These are phyloP conservation scores for Artemisia tridentata DNA, from an alignment of 129 eudicot genomes.

Conservation along the genomic window DNA sequence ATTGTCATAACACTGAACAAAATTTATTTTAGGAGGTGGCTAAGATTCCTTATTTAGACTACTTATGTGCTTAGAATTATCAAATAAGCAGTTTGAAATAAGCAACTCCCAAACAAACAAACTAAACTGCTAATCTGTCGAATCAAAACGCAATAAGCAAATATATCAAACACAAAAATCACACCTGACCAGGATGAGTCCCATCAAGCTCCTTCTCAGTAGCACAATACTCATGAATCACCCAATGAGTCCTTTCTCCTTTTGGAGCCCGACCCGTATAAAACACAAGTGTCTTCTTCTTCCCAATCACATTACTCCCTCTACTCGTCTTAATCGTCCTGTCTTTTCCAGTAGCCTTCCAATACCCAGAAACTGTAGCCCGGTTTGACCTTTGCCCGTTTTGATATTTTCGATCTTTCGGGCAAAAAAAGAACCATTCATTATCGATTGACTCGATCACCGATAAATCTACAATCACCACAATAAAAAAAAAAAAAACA, in stretches of 20 bases:
- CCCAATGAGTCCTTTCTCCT: constrained; percentile 81
- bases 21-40: too few relatives aligned
- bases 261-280: constrained; percentile 81
- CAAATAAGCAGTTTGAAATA: too few relatives aligned
- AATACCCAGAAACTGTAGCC: constrained; percentile 72
- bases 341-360: constrained; percentile 94
- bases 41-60: too few relatives aligned
- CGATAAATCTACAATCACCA: constrained; percentile 50
- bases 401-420: constrained; percentile 82
- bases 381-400: constrained; percentile 73
- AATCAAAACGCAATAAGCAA: too few relatives aligned
- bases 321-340: constrained; percentile 51
- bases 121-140: too few relatives aligned
- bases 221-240: constrained; percentile 79
- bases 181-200: constrained; percentile 86
- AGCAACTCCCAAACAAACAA: too few relatives aligned
- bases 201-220: constrained; percentile 74
- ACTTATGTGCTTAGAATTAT: too few relatives aligned
- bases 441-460: constrained; percentile 59
- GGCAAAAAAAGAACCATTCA: constrained; percentile 90
- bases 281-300: constrained; percentile 79
- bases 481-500: not conserved
- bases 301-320: constrained; percentile 60
- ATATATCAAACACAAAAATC: not conserved
- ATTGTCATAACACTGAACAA: too few relatives aligned